Percentiles rank a stretch among this genome's conserved stretches.
phyloP scores from a whole-genome alignment of 257 asterid species.

The Fraxinus pennsylvanica region DNA sequence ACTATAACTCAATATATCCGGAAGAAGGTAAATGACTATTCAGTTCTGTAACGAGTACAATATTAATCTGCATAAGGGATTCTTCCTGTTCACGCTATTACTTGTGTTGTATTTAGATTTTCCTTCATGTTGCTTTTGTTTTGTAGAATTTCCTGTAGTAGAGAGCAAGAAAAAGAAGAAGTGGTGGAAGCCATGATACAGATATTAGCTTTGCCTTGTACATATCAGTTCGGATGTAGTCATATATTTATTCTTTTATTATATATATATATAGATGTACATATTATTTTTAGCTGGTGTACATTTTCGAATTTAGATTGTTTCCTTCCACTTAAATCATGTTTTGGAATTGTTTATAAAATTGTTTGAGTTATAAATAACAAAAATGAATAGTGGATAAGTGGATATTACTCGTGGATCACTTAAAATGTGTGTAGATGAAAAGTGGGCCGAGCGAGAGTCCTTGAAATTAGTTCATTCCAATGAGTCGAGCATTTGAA shows the following conservation, averaged over 20 bases:
- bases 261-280: too few species aligned
- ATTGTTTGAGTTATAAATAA: too few species aligned
- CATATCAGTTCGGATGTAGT: not conserved
- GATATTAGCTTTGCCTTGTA: not conserved
- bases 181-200: slow-evolving; percentile 53
- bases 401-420: too few species aligned
- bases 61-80: not conserved
- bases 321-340: too few species aligned
- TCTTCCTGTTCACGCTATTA: not conserved
- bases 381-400: too few species aligned
- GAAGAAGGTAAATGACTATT: slow-evolving; percentile 54
- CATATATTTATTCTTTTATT: not conserved
- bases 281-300: not conserved
- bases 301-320: too few species aligned
- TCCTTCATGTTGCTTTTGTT: not conserved
- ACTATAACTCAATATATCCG: slow-evolving; percentile 83
- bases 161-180: slow-evolving; percentile 59
- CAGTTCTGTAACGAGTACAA: not conserved
- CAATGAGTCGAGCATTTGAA: not conserved
- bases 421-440: too few species aligned
- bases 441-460: too few species aligned
- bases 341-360: too few species aligned
- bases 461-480: too few species aligned
- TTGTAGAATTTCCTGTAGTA: slow-evolving; percentile 49
- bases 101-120: not conserved